phyloP scores from a whole-genome alignment of 371 early-diverging fungal genomes.

The Mucor plumbeus region DNA sequence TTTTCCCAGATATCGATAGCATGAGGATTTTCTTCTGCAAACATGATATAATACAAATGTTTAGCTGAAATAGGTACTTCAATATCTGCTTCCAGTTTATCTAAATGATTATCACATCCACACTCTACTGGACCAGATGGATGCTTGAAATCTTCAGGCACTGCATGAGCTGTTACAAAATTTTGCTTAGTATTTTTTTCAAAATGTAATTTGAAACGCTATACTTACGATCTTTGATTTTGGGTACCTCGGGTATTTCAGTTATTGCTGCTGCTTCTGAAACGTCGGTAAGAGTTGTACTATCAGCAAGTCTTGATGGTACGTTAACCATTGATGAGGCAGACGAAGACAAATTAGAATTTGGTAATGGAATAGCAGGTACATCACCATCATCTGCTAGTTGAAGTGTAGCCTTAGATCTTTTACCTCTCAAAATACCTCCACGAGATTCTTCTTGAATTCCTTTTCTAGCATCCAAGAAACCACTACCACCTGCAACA shows the following conservation, averaged over 20 bases:
- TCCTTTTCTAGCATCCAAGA: constrained; percentile 42
- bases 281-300: not conserved
- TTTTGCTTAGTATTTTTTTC: not conserved
- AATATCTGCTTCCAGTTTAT: constrained; percentile 63
- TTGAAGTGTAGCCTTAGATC: constrained; percentile 11
- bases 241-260: constrained; percentile 4
- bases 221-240: constrained; percentile 1
- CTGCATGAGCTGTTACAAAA: constrained; percentile 25
- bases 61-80: constrained; percentile 66
- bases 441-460: constrained; percentile 24
- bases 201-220: not conserved
- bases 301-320: constrained; percentile 13
- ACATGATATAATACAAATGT: constrained; percentile 62
- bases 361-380: constrained; percentile 2
- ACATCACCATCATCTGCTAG: not conserved
- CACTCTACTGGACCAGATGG: constrained; percentile 62
- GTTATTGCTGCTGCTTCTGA: not conserved
- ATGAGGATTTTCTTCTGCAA: constrained; percentile 40
- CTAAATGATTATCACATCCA: constrained; percentile 71
- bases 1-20: constrained; percentile 51
- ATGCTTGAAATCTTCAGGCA: constrained; percentile 45
- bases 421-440: constrained; percentile 16
- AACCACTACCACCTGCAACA: constrained; percentile 49
- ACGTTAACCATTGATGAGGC: constrained; percentile 11
- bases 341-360: not conserved